Base-by-base conservation (phyloP, 495 filamentous ascomycete species). In the Xylaria bambusicola region DNA sequence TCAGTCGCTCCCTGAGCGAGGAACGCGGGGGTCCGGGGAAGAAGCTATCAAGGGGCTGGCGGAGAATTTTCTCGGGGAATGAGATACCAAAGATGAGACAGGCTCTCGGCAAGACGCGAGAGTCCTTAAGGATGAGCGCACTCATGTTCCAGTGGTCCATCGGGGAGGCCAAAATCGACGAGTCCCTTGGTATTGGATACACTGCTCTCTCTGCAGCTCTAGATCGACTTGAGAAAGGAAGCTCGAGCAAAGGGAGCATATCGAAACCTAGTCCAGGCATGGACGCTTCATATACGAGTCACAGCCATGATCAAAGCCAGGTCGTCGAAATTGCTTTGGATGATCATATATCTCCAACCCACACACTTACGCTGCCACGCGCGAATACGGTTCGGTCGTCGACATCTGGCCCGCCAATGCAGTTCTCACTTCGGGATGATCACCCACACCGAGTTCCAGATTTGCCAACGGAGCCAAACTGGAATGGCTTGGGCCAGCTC, bases 1-100 rank as follows among this genome's bases (percentile, higher is more conserved):
- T 82, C 15, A 64, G 62, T 60, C 78, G 77, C 44, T 70, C 80
- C 48, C 62, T 82, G 6, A 78, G 80, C 15, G 76, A 77, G 54
- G 79, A 82, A 52, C 64, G 67, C 41, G 76, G 76, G 51, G 75
- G 76, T 3, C 71, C 77, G n/a, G 70, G 79, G 61, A 76, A 75
- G 9, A 77, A 72, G 55, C 66, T 81, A 7, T 74, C 79, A 36
- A 73, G 78, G n/a, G 79, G 79, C 52, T 81, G 77, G 79, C 74
- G 74, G 61, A 73, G 63, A 63, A 70, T 76, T 63, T 76, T 75
- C 46, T 68, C 66, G 9, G 72, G 78, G 33, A 72, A 65, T 48
- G 78, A 81, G 38, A 66, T 81, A 23, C 69, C 71, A 20, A 77
- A 75, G 62, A 71, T 79, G 69, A 70, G 65, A 33, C 50, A 64